Evolutionary conservation across 2,329 filamentous ascomycete species (phyloP).

Genomic region (Colletotrichum sp.): DNA sequence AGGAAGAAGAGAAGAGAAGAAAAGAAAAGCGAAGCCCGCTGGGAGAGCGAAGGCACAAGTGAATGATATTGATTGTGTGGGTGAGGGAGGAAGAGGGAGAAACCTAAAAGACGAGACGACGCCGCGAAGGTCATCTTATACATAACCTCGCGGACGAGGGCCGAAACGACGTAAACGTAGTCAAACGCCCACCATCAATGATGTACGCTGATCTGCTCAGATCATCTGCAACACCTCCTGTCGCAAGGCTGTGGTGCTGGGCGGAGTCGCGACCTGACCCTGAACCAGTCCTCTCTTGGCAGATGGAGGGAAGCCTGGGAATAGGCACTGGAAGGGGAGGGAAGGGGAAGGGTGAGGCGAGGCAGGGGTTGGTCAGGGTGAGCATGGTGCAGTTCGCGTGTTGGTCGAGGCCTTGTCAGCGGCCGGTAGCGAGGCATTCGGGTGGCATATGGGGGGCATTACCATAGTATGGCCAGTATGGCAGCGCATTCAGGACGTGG

Average conservation of each 20-base stretch:
- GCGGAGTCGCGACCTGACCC: slow-evolving; percentile 12
- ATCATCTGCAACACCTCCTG: slow-evolving; percentile 23
- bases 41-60: slow-evolving; percentile 15
- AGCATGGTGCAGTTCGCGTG: not conserved
- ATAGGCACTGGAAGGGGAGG: not conserved
- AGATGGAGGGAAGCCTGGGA: not conserved
- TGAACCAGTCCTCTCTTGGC: slow-evolving; percentile 14
- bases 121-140: slow-evolving; percentile 14
- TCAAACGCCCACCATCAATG: slow-evolving; percentile 3
- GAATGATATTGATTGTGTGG: not conserved
- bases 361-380: not conserved
- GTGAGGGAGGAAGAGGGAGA: not conserved
- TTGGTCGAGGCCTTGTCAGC: slow-evolving; percentile 6
- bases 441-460: not conserved
- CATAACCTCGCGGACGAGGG: slow-evolving; percentile 2
- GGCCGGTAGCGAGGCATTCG: slow-evolving; percentile 1
- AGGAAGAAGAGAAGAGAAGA: slow-evolving; percentile 27
- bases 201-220: slow-evolving; percentile 20
- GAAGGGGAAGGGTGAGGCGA: not conserved
- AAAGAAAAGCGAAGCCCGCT: slow-evolving; percentile 24
- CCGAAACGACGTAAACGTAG: slow-evolving; percentile 14
- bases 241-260: slow-evolving; percentile 21
- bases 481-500: not conserved
- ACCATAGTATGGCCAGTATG: not conserved
- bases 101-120: slow-evolving; percentile 14